Evolutionary conservation across 352 stramenopile genomes (phyloP), one percentile per base, ranked within the genome.

Genomic region (Pythium phragmitis): DNA sequence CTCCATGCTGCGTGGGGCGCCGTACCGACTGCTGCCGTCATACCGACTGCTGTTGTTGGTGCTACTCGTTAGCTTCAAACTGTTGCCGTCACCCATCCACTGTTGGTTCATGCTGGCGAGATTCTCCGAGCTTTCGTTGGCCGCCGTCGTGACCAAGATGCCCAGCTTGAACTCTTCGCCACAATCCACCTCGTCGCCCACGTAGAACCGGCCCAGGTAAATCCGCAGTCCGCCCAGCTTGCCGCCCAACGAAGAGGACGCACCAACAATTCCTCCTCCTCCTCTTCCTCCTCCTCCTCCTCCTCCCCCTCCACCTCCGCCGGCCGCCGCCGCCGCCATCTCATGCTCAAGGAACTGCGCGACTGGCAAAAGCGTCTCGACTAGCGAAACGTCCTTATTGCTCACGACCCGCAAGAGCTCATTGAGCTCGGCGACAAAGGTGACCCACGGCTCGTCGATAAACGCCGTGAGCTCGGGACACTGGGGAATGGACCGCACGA

Each of bases 371-470:
- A 92, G 75, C 26, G 80, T 83, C 54, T 87, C 73, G 13, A 89
- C 73, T 13, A 88, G 57, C 9, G 61, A 73, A 55, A 65, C 60
- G 60, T 84, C 75, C 30, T 89, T 69, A n/a, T 79, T 76, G 42
- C 84, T 71, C 17, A 94, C 83, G 13, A 91, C 73, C 4, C 85
- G 82, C 36, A 94, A 62, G 7, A 94, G 53, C 41, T 85, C 80
- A 53, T 94, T 94, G 1, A 94, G 66, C 55, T 94, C 85, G 0
- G 82, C 83, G 43, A 94, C 84, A 63, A 94, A 88, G 72, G 91
- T 80, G 66, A 94, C 83, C 83, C 82, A 94, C 47, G 78, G 81
- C 33, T 92, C 85, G 56, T 94, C 85, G 53, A 94, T 94, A 61
- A 94, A 94, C n/a, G 82, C 76, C 7, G 81, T 91, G 19, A 94